These are phyloP conservation scores for Leptoxyphium fumago DNA, from an alignment of 2,329 filamentous ascomycete species.

Conservation along the genomic window DNA sequence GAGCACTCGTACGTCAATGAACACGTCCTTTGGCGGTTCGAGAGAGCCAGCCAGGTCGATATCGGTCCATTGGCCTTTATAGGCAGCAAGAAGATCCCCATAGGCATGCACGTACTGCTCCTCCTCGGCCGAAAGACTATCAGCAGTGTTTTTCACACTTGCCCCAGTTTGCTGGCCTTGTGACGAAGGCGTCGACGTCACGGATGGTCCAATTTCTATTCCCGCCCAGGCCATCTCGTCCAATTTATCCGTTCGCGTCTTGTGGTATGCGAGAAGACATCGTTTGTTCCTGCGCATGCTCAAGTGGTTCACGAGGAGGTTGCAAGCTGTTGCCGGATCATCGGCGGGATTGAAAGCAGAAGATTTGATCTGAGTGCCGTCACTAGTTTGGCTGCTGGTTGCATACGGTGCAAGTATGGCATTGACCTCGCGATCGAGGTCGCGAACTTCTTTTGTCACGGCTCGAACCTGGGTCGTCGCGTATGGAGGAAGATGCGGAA, in stretches of 20 bases:
- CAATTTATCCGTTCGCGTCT: slow-evolving; percentile 75
- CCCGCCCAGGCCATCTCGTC: slow-evolving; percentile 92
- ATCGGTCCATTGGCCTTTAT: slow-evolving; percentile 97
- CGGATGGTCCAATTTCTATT: slow-evolving; percentile 56
- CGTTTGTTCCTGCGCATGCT: slow-evolving; percentile 94
- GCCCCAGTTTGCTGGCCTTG: slow-evolving; percentile 1
- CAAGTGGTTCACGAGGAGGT: slow-evolving; percentile 81
- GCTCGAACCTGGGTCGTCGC: slow-evolving; percentile 81
- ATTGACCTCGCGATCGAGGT: slow-evolving; percentile 74
- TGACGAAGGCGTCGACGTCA: neutral
- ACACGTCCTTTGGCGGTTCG: slow-evolving; percentile 86
- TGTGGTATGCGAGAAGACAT: slow-evolving; percentile 86
- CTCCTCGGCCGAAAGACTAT: slow-evolving; percentile 83
- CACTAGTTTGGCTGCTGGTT: slow-evolving; percentile 10
- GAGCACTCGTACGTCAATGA: slow-evolving; percentile 89
- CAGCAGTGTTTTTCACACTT: slow-evolving; percentile 39
- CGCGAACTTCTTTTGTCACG: slow-evolving; percentile 80
- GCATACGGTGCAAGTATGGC: slow-evolving; percentile 68
- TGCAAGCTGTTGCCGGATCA: slow-evolving; percentile 73
- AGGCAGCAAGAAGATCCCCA: slow-evolving; percentile 80
- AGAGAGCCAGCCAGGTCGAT: slow-evolving; percentile 88
- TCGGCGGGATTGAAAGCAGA: slow-evolving; percentile 65
- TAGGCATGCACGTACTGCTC: slow-evolving; percentile 93
- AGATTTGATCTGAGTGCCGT: slow-evolving; percentile 36
- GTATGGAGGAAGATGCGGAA: slow-evolving; percentile 77